phyloP scores from a whole-genome alignment of 257 asterid species.

The Oldenlandia corymbosa region DNA sequence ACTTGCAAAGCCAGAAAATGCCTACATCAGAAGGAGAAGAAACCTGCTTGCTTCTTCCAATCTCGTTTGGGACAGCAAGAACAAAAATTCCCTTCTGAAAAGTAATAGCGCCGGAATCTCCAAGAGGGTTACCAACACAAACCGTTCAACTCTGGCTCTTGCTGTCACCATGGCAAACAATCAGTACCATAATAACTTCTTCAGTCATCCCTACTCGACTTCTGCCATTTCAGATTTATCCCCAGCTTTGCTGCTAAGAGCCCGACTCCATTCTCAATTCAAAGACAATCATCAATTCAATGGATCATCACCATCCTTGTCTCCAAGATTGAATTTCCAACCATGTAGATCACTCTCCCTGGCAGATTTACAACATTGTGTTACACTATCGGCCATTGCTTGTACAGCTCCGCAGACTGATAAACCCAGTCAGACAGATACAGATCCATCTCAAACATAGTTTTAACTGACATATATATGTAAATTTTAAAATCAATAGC shows the following conservation, averaged over 20 bases:
- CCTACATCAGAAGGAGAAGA: constrained; percentile 46
- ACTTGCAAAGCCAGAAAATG: constrained; percentile 59
- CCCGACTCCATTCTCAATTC: constrained; percentile 11
- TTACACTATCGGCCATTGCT: constrained; percentile 7
- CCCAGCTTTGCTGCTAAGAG: not conserved
- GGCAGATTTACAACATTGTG: constrained; percentile 56
- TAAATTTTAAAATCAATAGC: not conserved
- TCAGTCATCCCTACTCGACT: too few species aligned
- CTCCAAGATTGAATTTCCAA: constrained; percentile 25
- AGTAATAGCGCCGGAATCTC: constrained; percentile 48
- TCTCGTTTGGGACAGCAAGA: constrained; percentile 38
- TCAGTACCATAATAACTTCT: too few species aligned
- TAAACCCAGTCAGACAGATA: constrained; percentile 11
- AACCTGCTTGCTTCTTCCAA: constrained; percentile 45
- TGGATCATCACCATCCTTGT: constrained; percentile 15
- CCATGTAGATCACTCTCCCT: constrained; percentile 59
- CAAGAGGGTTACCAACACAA: constrained; percentile 37
- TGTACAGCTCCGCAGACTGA: constrained; percentile 15
- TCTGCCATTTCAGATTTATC: not conserved
- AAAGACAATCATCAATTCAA: constrained; percentile 7
- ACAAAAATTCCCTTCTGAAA: constrained; percentile 30
- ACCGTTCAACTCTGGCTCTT: constrained; percentile 39
- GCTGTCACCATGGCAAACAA: constrained; percentile 54
- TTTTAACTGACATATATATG: not conserved
- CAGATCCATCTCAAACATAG: constrained; percentile 17